These are phyloP conservation scores for Tricholoma matsutake DNA, from an alignment of 768 basidiomycete species.

Conservation along the genomic window DNA sequence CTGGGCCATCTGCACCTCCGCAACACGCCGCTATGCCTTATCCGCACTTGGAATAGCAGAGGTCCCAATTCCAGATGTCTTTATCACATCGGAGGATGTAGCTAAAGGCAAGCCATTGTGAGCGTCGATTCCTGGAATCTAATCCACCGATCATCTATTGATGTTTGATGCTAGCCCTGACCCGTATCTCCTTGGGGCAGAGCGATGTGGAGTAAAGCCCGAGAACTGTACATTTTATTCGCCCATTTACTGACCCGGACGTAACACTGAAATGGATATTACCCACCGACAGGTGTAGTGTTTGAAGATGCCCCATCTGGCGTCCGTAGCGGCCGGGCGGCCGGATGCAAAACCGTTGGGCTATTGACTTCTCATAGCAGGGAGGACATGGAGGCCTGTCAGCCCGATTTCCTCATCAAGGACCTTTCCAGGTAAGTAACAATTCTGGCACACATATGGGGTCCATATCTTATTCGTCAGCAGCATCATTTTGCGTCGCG, in stretches of 20 bases:
- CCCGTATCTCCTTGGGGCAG: slow-evolving; percentile 86
- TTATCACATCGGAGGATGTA: slow-evolving; percentile 83
- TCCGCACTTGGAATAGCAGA: slow-evolving; percentile 65
- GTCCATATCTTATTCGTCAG: background rate
- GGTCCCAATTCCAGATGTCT: slow-evolving; percentile 66
- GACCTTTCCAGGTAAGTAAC: slow-evolving; percentile 62
- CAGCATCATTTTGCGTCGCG: background rate
- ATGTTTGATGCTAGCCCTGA: slow-evolving; percentile 60
- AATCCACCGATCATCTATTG: slow-evolving; percentile 6
- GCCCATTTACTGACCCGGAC: background rate
- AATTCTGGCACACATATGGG: background rate
- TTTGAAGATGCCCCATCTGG: slow-evolving; percentile 85
- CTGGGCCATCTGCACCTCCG: slow-evolving; percentile 90
- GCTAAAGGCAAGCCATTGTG: slow-evolving; percentile 77
- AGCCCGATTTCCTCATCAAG: slow-evolving; percentile 66
- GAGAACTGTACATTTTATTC: slow-evolving; percentile 46
- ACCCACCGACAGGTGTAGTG: slow-evolving; percentile 57
- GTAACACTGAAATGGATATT: background rate
- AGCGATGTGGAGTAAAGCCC: slow-evolving; percentile 61
- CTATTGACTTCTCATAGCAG: slow-evolving; percentile 78
- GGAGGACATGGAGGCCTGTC: slow-evolving; percentile 60
- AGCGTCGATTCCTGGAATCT: slow-evolving; percentile 13
- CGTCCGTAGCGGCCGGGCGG: background rate
- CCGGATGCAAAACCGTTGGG: slow-evolving; percentile 79
- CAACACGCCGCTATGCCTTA: slow-evolving; percentile 74